Evolutionary conservation across 768 basidiomycete species (phyloP).

Genomic region (Amanita pseudoporphyria): DNA sequence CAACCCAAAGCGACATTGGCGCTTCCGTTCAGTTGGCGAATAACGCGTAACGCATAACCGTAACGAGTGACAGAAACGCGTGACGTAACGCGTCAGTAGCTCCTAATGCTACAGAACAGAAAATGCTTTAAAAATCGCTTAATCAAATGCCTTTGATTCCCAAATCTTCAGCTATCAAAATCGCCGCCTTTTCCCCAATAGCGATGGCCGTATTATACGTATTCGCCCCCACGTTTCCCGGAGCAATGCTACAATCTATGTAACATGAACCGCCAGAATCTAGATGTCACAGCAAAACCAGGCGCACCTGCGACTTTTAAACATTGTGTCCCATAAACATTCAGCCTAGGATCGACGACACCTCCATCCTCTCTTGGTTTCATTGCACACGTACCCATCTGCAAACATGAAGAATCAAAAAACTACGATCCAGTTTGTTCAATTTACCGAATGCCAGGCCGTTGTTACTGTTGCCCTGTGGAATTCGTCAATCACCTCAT

Average conservation of each 20-base stretch:
- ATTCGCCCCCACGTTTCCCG: slow-evolving; percentile 31
- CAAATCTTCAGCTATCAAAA: slow-evolving; percentile 49
- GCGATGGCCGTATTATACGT: slow-evolving; percentile 33
- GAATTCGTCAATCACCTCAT: slow-evolving; percentile 31
- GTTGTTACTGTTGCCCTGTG: slow-evolving; percentile 27
- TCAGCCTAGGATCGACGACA: slow-evolving; percentile 52
- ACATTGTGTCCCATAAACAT: slow-evolving; percentile 49
- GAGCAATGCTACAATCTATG: slow-evolving; percentile 29
- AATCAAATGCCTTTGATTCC: slow-evolving; percentile 16
- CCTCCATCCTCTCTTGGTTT: slow-evolving; percentile 47
- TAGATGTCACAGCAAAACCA: neutral
- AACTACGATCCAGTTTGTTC: neutral
- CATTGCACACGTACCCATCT: slow-evolving; percentile 65
- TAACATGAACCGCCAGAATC: neutral
- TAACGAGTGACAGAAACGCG: no score
- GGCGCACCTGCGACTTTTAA: slow-evolving; percentile 48
- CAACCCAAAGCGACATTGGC: slow-evolving; percentile 68
- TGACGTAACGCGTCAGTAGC: slow-evolving; percentile 14
- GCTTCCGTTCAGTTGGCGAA: no score
- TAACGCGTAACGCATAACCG: no score
- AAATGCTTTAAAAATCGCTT: no score
- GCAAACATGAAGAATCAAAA: neutral
- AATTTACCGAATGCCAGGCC: slow-evolving; percentile 35
- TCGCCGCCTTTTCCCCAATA: slow-evolving; percentile 54
- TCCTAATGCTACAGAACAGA: neutral